phyloP scores from a whole-genome alignment of 768 basidiomycete species.

The Lactarius quietus region DNA sequence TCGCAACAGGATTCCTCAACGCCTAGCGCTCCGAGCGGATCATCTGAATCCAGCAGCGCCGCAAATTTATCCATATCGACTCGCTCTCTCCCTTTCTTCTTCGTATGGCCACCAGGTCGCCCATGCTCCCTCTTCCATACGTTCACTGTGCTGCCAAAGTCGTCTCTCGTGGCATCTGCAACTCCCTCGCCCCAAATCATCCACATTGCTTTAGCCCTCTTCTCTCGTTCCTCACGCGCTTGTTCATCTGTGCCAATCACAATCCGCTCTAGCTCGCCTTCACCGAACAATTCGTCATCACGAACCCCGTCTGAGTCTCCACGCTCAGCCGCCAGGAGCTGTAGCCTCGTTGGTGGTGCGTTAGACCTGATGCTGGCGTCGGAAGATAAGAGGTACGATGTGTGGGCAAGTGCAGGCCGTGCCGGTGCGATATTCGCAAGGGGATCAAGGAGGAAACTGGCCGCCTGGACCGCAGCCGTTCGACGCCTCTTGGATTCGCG shows the following conservation, averaged over 20 bases:
- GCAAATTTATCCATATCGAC: slow-evolving; percentile 58
- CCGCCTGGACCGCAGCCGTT: slow-evolving; percentile 43
- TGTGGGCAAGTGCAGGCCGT: slow-evolving; percentile 18
- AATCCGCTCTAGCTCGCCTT: slow-evolving; percentile 63
- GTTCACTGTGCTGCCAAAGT: slow-evolving; percentile 9
- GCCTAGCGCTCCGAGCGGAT: neutral
- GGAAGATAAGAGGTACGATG: slow-evolving; percentile 55
- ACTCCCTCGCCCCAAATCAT: slow-evolving; percentile 22
- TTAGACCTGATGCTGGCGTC: slow-evolving; percentile 29
- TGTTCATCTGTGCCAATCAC: slow-evolving; percentile 43
- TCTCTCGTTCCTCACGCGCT: slow-evolving; percentile 22
- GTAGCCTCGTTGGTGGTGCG: slow-evolving; percentile 57
- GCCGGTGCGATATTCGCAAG: slow-evolving; percentile 35
- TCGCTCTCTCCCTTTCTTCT: slow-evolving; percentile 39
- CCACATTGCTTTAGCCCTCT: slow-evolving; percentile 22
- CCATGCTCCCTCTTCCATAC: slow-evolving; percentile 24
- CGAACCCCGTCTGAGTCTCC: slow-evolving; percentile 53
- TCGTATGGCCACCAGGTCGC: slow-evolving; percentile 20
- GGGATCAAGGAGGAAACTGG: slow-evolving; percentile 58
- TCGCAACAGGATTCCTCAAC: neutral
- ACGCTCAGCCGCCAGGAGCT: slow-evolving; percentile 54
- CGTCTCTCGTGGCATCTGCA: slow-evolving; percentile 5
- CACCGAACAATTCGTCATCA: slow-evolving; percentile 70
- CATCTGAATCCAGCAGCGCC: slow-evolving; percentile 40
- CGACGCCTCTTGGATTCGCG: slow-evolving; percentile 33